Conservation (phyloP, 768 basidiomycete species). For the Coprinellus aureogranulatus region DNA sequence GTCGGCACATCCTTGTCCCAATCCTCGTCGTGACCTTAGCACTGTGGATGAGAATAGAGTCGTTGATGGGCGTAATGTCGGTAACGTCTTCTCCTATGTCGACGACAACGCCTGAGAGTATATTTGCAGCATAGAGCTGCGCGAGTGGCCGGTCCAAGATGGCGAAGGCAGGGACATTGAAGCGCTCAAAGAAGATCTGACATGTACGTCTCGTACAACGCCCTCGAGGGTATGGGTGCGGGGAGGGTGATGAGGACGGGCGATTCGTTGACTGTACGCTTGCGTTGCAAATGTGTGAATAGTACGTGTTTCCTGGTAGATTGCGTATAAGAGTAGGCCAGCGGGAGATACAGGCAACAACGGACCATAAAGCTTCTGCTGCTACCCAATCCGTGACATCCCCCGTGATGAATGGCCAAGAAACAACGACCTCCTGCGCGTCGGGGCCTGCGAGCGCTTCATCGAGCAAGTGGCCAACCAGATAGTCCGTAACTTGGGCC, state of each 20-base stretch:
- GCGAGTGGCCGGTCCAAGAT: conserved; percentile 82
- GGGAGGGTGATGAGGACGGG: conserved; percentile 75
- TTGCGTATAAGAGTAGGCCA: not conserved
- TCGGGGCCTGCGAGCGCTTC: conserved; percentile 71
- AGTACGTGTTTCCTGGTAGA: conserved; percentile 76
- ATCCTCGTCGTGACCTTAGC: conserved; percentile 57
- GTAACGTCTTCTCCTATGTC: conserved; percentile 78
- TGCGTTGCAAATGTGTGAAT: conserved; percentile 69
- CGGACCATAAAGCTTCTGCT: conserved; percentile 87
- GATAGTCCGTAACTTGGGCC: conserved; percentile 70
- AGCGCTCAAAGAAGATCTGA: conserved; percentile 88
- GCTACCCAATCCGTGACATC: conserved; percentile 77
- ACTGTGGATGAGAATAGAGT: conserved; percentile 59
- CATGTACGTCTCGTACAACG: conserved; percentile 69
- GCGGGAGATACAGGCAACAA: conserved; percentile 10
- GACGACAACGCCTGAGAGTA: conserved; percentile 71
- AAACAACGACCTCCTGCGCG: conserved; percentile 70
- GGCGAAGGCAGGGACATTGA: conserved; percentile 82
- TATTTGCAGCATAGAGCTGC: conserved; percentile 76
- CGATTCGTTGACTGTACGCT: conserved; percentile 84
- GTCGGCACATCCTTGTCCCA: conserved; percentile 71
- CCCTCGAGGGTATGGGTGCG: conserved; percentile 56
- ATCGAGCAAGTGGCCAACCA: conserved; percentile 78
- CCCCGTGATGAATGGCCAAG: conserved; percentile 80
- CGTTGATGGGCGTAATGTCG: conserved; percentile 75